Conservation (phyloP, 108 stramenopile species). For the Conticribra weissflogii region DNA sequence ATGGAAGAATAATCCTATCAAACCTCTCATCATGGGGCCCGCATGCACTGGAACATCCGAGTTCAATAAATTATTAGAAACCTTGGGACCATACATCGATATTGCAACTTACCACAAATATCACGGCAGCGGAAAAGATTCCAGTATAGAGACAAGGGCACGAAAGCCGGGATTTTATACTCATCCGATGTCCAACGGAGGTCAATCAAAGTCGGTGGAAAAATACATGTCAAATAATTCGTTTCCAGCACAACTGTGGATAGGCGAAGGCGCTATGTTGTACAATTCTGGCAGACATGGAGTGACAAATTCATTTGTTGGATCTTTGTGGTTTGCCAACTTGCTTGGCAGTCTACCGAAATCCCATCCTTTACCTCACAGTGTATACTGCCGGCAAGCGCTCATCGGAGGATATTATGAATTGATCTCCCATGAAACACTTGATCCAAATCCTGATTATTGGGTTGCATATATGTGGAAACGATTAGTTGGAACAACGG, state of each 20-base stretch:
- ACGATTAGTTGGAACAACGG: constrained; percentile 21
- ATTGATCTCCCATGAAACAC: constrained; percentile 30
- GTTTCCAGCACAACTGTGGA: constrained; percentile 21
- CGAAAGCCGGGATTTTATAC: constrained; percentile 9
- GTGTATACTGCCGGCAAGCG: constrained; percentile 42
- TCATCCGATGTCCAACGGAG: constrained; percentile 20
- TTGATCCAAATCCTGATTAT: constrained; percentile 42
- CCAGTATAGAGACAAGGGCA: constrained; percentile 5
- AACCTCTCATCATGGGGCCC: constrained; percentile 32
- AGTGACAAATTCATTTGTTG: constrained; percentile 33
- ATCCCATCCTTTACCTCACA: constrained; percentile 26
- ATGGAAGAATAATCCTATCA: constrained; percentile 9
- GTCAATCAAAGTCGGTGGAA: constrained; percentile 21
- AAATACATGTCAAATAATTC: constrained; percentile 15
- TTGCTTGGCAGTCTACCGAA: constrained; percentile 36
- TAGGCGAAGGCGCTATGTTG: constrained; percentile 47
- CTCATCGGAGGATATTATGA: constrained; percentile 42
- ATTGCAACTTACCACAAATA: constrained; percentile 48
- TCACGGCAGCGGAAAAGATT: constrained; percentile 38
- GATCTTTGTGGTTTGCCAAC: constrained; percentile 40
- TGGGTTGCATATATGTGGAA: constrained; percentile 48
- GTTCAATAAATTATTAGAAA: constrained; percentile 7
- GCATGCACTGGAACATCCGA: constrained; percentile 25
- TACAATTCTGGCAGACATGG: constrained; percentile 39
- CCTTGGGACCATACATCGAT: constrained; percentile 28